Percentiles rank a stretch among this genome's conserved stretches.
Evolutionary conservation across 1,284 basidiomycete species (phyloP).

Genomic region (Laetiporus sulphureus): DNA sequence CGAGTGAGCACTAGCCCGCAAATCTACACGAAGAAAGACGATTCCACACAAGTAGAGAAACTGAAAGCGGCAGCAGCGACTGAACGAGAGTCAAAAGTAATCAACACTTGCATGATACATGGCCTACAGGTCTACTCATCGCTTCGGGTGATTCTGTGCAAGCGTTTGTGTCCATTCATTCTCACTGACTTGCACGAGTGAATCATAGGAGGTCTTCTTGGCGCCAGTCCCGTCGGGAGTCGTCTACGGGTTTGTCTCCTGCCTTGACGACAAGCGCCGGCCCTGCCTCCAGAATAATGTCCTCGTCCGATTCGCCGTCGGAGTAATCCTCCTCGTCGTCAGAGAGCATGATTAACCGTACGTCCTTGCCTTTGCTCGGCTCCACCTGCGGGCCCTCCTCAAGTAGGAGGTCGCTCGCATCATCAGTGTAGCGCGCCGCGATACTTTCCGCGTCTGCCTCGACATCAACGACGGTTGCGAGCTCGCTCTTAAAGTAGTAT

Average conservation of each 20-base stretch:
- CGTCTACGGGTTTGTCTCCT: constrained; percentile 13
- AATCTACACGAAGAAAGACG: too few relatives aligned
- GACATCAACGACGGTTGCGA: constrained; percentile 40
- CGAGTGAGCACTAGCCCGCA: too few relatives aligned
- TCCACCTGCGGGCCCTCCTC: constrained; percentile 40
- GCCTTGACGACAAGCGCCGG: constrained; percentile 43
- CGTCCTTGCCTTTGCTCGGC: constrained; percentile 32
- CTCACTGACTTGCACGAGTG: too few relatives aligned
- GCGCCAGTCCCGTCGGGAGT: constrained; percentile 5
- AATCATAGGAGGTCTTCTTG: constrained; percentile 9
- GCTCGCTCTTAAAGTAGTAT: constrained; percentile 57
- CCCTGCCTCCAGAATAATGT: constrained; percentile 64
- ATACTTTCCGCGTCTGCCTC: constrained; percentile 36
- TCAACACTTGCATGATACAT: too few relatives aligned
- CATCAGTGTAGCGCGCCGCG: constrained; percentile 26
- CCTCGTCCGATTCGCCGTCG: constrained; percentile 30
- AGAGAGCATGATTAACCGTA: constrained; percentile 24
- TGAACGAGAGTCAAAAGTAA: too few relatives aligned
- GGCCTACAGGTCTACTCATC: too few relatives aligned
- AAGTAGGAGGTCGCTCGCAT: constrained; percentile 40
- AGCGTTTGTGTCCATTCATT: too few relatives aligned
- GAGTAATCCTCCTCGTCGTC: constrained; percentile 30
- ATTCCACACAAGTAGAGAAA: too few relatives aligned
- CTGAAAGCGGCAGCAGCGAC: too few relatives aligned
- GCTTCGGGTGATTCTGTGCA: too few relatives aligned